phyloP scores from a whole-genome alignment of 1,284 basidiomycete genomes.

The Cryptococcus hybrid region DNA sequence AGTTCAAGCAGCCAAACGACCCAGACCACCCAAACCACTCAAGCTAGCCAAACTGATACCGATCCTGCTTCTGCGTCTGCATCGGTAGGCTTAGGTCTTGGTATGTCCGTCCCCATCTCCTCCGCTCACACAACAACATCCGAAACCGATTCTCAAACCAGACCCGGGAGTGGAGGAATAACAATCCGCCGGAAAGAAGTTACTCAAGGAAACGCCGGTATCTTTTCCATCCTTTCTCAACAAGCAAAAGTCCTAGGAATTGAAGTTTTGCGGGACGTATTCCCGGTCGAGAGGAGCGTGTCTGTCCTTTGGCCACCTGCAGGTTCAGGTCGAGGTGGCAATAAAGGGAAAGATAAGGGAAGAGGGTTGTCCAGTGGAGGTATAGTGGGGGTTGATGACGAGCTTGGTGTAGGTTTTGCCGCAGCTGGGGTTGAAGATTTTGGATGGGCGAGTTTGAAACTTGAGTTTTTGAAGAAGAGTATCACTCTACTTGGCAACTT shows the following conservation, averaged over 20 bases:
- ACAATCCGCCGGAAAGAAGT: constrained; percentile 67
- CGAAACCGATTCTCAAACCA: too few species aligned
- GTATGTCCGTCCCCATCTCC: too few species aligned
- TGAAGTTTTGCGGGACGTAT: constrained; percentile 52
- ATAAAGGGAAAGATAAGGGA: background rate
- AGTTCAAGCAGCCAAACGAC: too few species aligned
- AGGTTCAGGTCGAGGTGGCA: background rate
- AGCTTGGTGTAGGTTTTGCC: background rate
- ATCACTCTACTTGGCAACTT: constrained; percentile 85
- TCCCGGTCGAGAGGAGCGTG: background rate
- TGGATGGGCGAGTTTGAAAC: constrained; percentile 92
- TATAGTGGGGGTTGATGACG: background rate
- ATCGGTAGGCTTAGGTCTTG: too few species aligned
- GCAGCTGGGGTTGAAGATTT: constrained; percentile 45
- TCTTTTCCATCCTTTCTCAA: constrained; percentile 69
- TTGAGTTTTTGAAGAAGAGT: constrained; percentile 85
- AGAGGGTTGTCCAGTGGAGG: too few species aligned
- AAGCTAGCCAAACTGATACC: too few species aligned
- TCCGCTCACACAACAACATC: too few species aligned
- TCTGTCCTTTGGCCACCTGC: background rate
- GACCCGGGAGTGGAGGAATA: too few species aligned
- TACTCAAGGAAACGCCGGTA: constrained; percentile 71
- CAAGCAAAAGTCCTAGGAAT: constrained; percentile 75
- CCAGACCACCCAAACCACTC: too few species aligned
- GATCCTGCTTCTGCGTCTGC: too few species aligned